Conservation (phyloP, 2,329 filamentous ascomycete species). For the Fragosphaeria purpurea region DNA sequence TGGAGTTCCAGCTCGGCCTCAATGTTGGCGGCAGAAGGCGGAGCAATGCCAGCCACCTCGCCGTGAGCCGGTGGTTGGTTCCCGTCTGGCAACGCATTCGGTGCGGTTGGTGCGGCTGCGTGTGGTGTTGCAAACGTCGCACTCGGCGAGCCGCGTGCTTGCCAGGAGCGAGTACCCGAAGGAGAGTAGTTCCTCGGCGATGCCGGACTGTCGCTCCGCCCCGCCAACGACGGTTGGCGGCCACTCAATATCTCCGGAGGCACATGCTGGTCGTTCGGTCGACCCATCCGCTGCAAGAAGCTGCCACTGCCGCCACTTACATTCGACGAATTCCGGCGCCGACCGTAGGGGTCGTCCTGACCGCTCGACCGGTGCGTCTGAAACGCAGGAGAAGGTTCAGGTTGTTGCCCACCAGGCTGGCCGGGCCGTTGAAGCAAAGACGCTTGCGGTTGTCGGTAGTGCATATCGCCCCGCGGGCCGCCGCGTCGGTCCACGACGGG, state of each 20-base stretch:
- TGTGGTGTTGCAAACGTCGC: slow-evolving; percentile 5
- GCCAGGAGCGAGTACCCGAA: slow-evolving; percentile 28
- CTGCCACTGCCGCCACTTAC: slow-evolving; percentile 77
- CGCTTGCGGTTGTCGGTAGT: slow-evolving; percentile 52
- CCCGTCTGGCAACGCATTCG: no score
- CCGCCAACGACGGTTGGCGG: slow-evolving; percentile 39
- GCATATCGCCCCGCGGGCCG: slow-evolving; percentile 55
- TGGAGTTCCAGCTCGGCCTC: slow-evolving; percentile 53
- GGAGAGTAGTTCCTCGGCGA: slow-evolving; percentile 35
- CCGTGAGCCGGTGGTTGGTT: no score
- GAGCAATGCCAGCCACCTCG: slow-evolving; percentile 15
- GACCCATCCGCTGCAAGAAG: slow-evolving; percentile 47
- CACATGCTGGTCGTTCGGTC: slow-evolving; percentile 30
- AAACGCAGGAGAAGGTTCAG: slow-evolving; percentile 79
- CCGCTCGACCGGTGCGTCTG: slow-evolving; percentile 62
- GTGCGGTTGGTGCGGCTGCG: no score
- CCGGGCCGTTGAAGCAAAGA: slow-evolving; percentile 67
- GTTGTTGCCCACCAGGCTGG: slow-evolving; percentile 45
- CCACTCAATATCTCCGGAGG: slow-evolving; percentile 33
- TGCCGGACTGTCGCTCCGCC: slow-evolving; percentile 39
- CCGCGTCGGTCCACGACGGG: slow-evolving; percentile 71
- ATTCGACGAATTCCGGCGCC: slow-evolving; percentile 80
- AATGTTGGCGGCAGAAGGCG: slow-evolving; percentile 18
- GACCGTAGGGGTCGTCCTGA: slow-evolving; percentile 58
- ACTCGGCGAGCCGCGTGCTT: slow-evolving; percentile 33